Evolutionary conservation across 345 rosid genomes (phyloP), one percentile per base, ranked within the genome.

Genomic region (Punica granatum): DNA sequence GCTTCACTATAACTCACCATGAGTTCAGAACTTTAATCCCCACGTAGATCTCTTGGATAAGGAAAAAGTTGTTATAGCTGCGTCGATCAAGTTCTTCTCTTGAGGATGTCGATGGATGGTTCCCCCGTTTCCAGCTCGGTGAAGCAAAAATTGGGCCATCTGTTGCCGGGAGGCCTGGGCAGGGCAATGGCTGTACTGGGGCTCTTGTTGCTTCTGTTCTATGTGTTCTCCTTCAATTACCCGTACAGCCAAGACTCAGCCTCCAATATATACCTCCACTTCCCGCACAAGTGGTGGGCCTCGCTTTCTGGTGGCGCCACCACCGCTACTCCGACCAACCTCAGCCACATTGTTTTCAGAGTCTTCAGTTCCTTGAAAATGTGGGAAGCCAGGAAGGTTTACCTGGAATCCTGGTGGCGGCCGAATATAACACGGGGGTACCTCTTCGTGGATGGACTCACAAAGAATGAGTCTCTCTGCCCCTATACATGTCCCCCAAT

Each of bases 341-440:
- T 81, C 60, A 73, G 71, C 74, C 92, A 87, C 59, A 62, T 84
- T 8, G 64, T 70, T 44, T 84, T 85, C 51, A 85, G 79, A 23
- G 60, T 85, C 21, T 82, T 78, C 35, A 74, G 88, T 49, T 73
- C 80, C 43, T 61, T 68, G 39, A 79, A 51, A 31, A 78, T 81
- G 21, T 87, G 87, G 91, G 67, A 75, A 21, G 35, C 65, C 15
- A 80, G 78, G 49, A 85, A 59, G 75, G 58, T 82, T 10, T 84
- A 81, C 75, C 74, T 80, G 4, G 89, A 85, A 64, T 70, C 89
- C 13, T 84, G 92, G 91, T 87, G 91, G 96, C 68, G 79, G 75
- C 83, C 86, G 16, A 81, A 84, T 67, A 67, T 69, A 8, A 83
- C 90, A 1, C 76, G 76, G 64, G 88, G 90, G 41, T 81, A 81